phyloP scores from a whole-genome alignment of 2,329 filamentous ascomycete genomes.

The Oidium heveae region DNA sequence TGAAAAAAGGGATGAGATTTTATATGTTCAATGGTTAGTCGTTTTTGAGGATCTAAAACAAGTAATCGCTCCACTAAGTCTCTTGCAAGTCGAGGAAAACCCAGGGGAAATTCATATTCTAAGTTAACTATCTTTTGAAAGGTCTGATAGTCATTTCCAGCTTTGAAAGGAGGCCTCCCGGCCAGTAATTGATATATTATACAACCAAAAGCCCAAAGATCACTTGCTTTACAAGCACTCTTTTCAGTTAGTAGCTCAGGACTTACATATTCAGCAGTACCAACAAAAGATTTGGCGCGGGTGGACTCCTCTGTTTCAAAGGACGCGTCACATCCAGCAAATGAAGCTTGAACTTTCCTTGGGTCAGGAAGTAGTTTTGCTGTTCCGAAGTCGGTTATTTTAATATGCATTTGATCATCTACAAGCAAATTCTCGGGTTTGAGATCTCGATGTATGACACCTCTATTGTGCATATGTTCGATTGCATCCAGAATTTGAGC shows the following conservation, averaged over 20 bases:
- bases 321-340: slow-evolving; percentile 16
- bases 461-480: slow-evolving; percentile 90
- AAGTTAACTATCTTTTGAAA: slow-evolving; percentile 94
- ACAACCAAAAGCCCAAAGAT: slow-evolving; percentile 95
- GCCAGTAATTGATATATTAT: slow-evolving; percentile 89
- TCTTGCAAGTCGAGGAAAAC: slow-evolving; percentile 63
- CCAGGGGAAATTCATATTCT: slow-evolving; percentile 78
- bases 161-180: slow-evolving; percentile 95
- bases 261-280: slow-evolving; percentile 93
- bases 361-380: slow-evolving; percentile 64
- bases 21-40: slow-evolving; percentile 83
- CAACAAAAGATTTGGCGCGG: slow-evolving; percentile 81
- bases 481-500: slow-evolving; percentile 92
- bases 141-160: slow-evolving; percentile 80
- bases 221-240: slow-evolving; percentile 90
- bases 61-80: slow-evolving; percentile 79
- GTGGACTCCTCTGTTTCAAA: slow-evolving; percentile 30
- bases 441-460: slow-evolving; percentile 86
- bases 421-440: slow-evolving; percentile 94
- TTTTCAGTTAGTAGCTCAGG: slow-evolving; percentile 93
- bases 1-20: slow-evolving; percentile 93
- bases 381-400: slow-evolving; percentile 96
- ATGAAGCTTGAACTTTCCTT: slow-evolving; percentile 13
- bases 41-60: slow-evolving; percentile 62
- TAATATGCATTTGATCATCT: slow-evolving; percentile 90